Evolutionary conservation across 768 basidiomycete genomes (phyloP), one percentile per base, ranked within the genome.

Genomic region (Auricularia heimuer): DNA sequence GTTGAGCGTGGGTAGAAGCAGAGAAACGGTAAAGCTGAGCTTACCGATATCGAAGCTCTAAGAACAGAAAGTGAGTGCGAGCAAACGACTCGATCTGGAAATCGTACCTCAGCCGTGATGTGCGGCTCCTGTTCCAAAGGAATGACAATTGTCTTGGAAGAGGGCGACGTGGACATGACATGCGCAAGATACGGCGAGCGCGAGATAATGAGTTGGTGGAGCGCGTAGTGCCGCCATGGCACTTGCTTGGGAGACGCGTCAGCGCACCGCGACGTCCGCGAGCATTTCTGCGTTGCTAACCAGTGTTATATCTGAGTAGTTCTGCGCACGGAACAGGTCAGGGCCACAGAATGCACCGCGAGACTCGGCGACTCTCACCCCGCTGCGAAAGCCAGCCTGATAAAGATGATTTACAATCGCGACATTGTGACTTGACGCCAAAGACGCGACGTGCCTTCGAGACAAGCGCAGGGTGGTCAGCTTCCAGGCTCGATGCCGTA

Each of bases 161-260:
- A 70, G 33, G 87, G 86, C 39, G 88, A 86, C 61, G 88, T 90
- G 64, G 87, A 89, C 87, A 96, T 91, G 69, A 92, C 80, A 74
- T 93, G 91, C 47, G 88, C 90, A 71, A 95, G 83, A 76, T 85
- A 90, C 44, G 94, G 92, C 37, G 92, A 94, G 63, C 88, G 87
- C 66, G 92, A 90, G 67, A 95, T 80, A 68, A 94, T 87, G 75
- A 95, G 89, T 68, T 88, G 85, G 77, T 94, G 90, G 42, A 92
- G 83, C 64, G 85, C 84, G 75, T 91, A 92, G 44, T 65, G 65
- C 61, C 67, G 69, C 44, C 68, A 64, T 51, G 64, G 58, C 58
- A 61, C 64, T 65, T 58, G 54, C 63, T 69, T 29, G 24, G 65
- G 56, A 12, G n/a, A 29, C 18, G 61, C 33, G 16, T 62, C 21